Percentiles rank a stretch among this genome's conserved stretches.
These are phyloP conservation scores for Capsicum pubescens DNA, from an alignment of 257 asterid species.

Conservation along the genomic window DNA sequence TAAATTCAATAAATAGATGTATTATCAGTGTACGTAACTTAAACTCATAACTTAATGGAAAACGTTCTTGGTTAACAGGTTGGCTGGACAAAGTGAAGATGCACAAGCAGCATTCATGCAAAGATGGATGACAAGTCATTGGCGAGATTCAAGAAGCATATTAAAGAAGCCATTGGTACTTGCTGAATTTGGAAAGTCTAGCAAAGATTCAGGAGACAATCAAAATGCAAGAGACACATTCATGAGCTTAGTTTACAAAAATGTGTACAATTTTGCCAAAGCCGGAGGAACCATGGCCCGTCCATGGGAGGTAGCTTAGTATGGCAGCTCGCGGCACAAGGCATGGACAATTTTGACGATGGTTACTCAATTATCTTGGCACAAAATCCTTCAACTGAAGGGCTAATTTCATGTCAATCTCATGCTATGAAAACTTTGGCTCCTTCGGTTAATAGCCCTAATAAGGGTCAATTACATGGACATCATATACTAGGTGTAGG, in stretches of 20 bases:
- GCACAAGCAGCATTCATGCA: conserved; percentile 51
- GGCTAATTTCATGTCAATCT: conserved; percentile 51
- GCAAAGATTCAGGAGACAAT: conserved; percentile 49
- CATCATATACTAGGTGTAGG: not conserved
- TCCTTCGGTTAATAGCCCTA: not conserved
- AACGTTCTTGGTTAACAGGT: conserved; percentile 31
- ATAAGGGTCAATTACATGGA: not conserved
- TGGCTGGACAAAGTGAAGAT: conserved; percentile 37
- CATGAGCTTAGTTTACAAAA: conserved; percentile 40
- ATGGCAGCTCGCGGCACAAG: conserved; percentile 57
- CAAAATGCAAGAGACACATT: conserved; percentile 40
- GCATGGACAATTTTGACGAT: conserved; percentile 47
- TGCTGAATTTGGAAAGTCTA: conserved; percentile 55
- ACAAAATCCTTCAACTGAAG: conserved; percentile 42
- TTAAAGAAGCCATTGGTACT: conserved; percentile 56
- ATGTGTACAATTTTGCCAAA: conserved; percentile 45
- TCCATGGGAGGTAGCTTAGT: conserved; percentile 44
- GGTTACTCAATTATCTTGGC: conserved; percentile 56
- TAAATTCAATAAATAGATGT: not conserved
- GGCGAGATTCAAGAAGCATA: conserved; percentile 45
- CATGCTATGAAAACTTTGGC: conserved; percentile 44
- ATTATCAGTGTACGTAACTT: not conserved
- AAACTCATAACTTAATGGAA: not conserved
- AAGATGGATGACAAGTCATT: conserved; percentile 55
- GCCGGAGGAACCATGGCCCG: conserved; percentile 40